Base-by-base conservation (phyloP, 139 green algal species). In the Micromonas commoda region DNA sequence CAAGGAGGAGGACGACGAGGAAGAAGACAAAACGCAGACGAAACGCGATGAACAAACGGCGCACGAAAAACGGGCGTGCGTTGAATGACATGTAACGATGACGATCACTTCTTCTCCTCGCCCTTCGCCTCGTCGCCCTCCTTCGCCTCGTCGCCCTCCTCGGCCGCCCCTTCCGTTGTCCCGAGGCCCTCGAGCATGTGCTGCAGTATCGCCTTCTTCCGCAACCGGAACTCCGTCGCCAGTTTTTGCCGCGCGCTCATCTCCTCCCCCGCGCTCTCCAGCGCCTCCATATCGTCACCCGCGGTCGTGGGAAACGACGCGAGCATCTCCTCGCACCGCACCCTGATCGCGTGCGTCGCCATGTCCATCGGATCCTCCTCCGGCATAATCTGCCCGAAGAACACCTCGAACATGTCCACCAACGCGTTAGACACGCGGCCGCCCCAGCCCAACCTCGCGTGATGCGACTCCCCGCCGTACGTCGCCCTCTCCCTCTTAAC, bases 121-220 rank as follows among this genome's bases (percentile, higher is more conserved):
- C 45, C 45, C 45, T 57, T 57, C 45, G 9, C 16, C 45, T 57
- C 16, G 9, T 57, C 45, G 9, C 16, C 16, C 45, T 57, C 45
- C 16, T 57, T 57, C 45, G 9, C 45, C 45, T 57, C 45, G 9
- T 9, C 45, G 45, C 9, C 45, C 9, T 57, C 45, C 45, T 57
- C 45, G 9, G 45, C 45, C 45, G 45, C 45, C 45, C n/a, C n/a
- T n/a, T n/a, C n/a, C n/a, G n/a, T n/a, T n/a, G n/a, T n/a, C n/a
- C n/a, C n/a, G n/a, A n/a, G n/a, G n/a, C n/a, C n/a, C n/a, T 23
- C 16, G 9, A 57, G 16, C 45, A 57, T 57, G 45, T 57, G 45
- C 45, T 57, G 45, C n/a, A 71, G 16, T 13, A 71, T 51, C n/a
- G 26, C n/a, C 64, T 71, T 71, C 64, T 71, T 71, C 13, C 33